phyloP scores from a whole-genome alignment of 2,329 filamentous ascomycete genomes.

The Phoma sp. region DNA sequence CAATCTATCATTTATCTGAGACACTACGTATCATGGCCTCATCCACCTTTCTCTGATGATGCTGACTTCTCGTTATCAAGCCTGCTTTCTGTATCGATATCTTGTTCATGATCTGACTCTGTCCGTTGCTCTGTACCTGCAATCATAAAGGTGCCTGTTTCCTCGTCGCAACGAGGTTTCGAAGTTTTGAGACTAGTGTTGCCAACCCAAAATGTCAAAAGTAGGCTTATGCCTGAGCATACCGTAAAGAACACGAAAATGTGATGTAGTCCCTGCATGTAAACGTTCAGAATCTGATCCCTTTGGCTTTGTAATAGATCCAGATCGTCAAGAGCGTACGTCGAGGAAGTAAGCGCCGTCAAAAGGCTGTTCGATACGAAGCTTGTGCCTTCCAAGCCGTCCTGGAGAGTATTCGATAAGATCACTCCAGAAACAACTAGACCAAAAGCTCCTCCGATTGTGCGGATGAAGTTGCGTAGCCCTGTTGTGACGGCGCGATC shows the following conservation, averaged over 20 bases:
- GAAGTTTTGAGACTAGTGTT: conserved; percentile 28
- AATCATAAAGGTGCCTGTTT: background rate
- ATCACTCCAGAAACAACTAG: conserved; percentile 55
- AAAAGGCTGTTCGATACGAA: conserved; percentile 21
- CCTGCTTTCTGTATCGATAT: background rate
- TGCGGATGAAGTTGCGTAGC: conserved; percentile 67
- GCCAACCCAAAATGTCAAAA: conserved; percentile 28
- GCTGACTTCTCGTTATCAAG: background rate
- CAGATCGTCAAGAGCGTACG: conserved; percentile 22
- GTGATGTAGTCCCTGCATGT: conserved; percentile 28
- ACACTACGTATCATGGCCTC: no score
- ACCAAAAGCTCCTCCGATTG: conserved; percentile 64
- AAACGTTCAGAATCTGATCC: conserved; percentile 3
- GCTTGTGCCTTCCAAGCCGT: conserved; percentile 9
- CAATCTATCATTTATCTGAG: no score
- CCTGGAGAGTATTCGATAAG: conserved; percentile 25
- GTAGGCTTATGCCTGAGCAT: conserved; percentile 23
- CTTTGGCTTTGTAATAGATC: conserved; percentile 17
- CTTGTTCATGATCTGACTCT: background rate
- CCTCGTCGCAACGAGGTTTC: conserved; percentile 26
- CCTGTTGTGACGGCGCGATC: conserved; percentile 68
- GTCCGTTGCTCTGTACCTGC: no score
- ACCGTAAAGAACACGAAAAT: conserved; percentile 29
- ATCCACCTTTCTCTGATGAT: no score
- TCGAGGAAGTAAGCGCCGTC: conserved; percentile 27